Conservation (phyloP, 768 basidiomycete species). For the Agrocybe praecox region DNA sequence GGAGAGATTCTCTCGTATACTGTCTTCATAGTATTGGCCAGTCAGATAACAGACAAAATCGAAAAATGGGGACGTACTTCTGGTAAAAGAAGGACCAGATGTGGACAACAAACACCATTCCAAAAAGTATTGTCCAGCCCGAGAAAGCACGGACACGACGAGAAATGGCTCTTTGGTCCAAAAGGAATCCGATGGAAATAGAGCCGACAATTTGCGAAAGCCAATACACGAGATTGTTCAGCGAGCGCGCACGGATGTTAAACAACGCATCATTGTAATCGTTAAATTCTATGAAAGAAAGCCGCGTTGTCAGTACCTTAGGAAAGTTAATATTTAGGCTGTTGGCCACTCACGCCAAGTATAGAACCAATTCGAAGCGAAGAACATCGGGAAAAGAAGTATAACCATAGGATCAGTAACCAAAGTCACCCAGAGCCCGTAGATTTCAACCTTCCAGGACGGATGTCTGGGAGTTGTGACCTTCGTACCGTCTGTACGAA, state of each 20-base stretch:
- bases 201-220: slow-evolving; percentile 77
- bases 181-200: slow-evolving; percentile 65
- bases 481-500: slow-evolving; percentile 75
- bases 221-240: slow-evolving; percentile 86
- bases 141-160: slow-evolving; percentile 73
- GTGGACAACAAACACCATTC: slow-evolving; percentile 69
- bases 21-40: slow-evolving; percentile 28
- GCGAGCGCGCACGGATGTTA: slow-evolving; percentile 74
- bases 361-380: slow-evolving; percentile 85
- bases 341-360: slow-evolving; percentile 67
- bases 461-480: slow-evolving; percentile 65
- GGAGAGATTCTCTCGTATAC: slow-evolving; percentile 60
- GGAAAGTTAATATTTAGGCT: no score
- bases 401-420: slow-evolving; percentile 72
- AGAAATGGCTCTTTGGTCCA: slow-evolving; percentile 56
- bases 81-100: slow-evolving; percentile 81
- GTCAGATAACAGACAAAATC: not conserved
- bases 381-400: slow-evolving; percentile 84
- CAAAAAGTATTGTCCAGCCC: slow-evolving; percentile 67
- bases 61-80: slow-evolving; percentile 41
- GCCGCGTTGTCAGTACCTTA: slow-evolving; percentile 16
- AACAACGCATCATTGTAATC: slow-evolving; percentile 78
- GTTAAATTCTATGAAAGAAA: slow-evolving; percentile 59
- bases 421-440: slow-evolving; percentile 68
- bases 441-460: slow-evolving; percentile 78